These are phyloP conservation scores for Pythium grandisporangium DNA, from an alignment of 352 stramenopile species.

Conservation along the genomic window DNA sequence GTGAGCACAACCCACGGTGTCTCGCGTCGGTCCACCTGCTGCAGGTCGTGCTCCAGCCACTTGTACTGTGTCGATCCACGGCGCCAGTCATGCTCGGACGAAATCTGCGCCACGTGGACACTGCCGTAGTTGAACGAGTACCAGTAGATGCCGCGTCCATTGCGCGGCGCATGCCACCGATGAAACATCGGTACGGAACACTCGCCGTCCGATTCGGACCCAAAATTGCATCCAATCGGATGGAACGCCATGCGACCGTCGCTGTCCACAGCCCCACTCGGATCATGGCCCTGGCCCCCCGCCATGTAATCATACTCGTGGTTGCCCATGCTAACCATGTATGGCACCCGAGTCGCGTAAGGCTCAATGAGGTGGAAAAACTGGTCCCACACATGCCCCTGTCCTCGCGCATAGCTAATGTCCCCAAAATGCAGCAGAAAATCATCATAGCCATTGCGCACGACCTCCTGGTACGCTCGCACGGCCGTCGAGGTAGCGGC, in stretches of 20 bases:
- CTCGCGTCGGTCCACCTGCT: constrained; percentile 13
- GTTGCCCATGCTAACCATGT: constrained; percentile 40
- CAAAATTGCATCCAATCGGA: constrained; percentile 9
- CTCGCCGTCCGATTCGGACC: constrained; percentile 49
- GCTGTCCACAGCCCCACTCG: constrained; percentile 26
- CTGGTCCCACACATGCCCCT: constrained; percentile 56
- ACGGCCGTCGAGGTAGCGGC: constrained; percentile 44
- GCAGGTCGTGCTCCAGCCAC: constrained; percentile 21
- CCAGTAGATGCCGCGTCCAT: constrained; percentile 19
- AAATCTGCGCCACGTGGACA: constrained; percentile 16
- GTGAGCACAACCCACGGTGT: constrained; percentile 25
- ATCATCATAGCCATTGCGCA: constrained; percentile 37
- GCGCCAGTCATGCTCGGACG: constrained; percentile 21
- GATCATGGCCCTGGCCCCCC: constrained; percentile 13
- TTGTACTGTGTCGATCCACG: constrained; percentile 12
- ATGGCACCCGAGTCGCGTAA: constrained; percentile 52
- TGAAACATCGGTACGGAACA: constrained; percentile 55
- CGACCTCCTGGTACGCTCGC: constrained; percentile 46
- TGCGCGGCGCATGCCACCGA: constrained; percentile 43
- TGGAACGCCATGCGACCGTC: constrained; percentile 19
- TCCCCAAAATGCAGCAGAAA: constrained; percentile 75
- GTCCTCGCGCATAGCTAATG: constrained; percentile 58
- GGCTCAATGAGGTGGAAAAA: constrained; percentile 72
- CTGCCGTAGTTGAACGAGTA: constrained; percentile 21
- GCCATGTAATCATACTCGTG: constrained; percentile 33